Conservation (phyloP, 805 yeast species). For the Ogataea polymorpha region DNA sequence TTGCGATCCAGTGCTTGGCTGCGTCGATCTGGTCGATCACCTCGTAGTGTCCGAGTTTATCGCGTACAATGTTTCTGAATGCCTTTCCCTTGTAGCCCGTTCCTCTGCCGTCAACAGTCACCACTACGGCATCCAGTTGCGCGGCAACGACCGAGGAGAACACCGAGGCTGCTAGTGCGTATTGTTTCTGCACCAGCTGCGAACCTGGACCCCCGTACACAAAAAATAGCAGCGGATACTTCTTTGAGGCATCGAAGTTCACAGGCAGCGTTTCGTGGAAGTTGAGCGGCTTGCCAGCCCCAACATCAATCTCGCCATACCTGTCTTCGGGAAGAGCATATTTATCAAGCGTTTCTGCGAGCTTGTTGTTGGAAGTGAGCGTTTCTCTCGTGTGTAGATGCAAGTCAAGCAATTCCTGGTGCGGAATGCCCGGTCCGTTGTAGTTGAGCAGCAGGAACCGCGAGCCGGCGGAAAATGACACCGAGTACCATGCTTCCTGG, state of each 20-base stretch:
- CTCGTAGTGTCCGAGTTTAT: conserved; percentile 77
- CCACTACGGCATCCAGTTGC: conserved; percentile 77
- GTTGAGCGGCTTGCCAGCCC: conserved; percentile 42
- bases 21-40: conserved; percentile 84
- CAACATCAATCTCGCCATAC: conserved; percentile 51
- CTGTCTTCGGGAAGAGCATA: conserved; percentile 57
- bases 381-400: conserved; percentile 37
- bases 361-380: conserved; percentile 45
- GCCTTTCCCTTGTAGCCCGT: conserved; percentile 84
- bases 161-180: conserved; percentile 58
- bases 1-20: conserved; percentile 65
- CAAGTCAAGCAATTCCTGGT: conserved; percentile 66
- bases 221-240: conserved; percentile 84
- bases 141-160: conserved; percentile 80
- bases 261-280: conserved; percentile 76
- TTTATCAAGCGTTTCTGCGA: conserved; percentile 36
- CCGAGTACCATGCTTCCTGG: conserved; percentile 63
- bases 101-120: conserved; percentile 95
- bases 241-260: conserved; percentile 52
- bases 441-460: conserved; percentile 69
- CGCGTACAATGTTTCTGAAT: conserved; percentile 78
- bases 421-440: conserved; percentile 77
- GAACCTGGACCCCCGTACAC: conserved; percentile 97
- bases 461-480: conserved; percentile 76
- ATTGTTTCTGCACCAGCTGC: conserved; percentile 68